Evolutionary conservation across 2,329 filamentous ascomycete species (phyloP).

Genomic region (Lasiodiplodia sp.): DNA sequence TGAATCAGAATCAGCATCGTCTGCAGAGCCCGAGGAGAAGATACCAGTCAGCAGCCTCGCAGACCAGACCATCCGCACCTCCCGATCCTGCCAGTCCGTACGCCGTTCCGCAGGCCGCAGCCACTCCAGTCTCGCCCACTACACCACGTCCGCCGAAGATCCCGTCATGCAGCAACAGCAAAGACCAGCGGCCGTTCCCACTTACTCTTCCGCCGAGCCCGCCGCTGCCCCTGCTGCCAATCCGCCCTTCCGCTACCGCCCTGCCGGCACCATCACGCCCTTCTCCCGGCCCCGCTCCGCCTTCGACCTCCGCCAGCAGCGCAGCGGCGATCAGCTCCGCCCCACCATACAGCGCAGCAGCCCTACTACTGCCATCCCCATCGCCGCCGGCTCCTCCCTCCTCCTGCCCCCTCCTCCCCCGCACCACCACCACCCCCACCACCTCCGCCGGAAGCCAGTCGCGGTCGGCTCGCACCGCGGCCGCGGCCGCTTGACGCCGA

Average conservation of each 20-base stretch:
- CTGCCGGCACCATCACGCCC: conserved; percentile 21
- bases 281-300: conserved; percentile 38
- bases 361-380: not conserved
- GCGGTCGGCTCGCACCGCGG: not conserved
- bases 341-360: not conserved
- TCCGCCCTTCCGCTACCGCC: conserved; percentile 13
- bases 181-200: not conserved
- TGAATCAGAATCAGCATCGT: not conserved
- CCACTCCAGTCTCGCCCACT: conserved; percentile 33
- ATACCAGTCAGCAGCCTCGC: conserved; percentile 12
- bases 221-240: not conserved
- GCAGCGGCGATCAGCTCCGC: conserved; percentile 20
- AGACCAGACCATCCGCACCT: not conserved
- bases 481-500: not conserved
- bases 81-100: conserved; percentile 5
- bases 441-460: conserved; percentile 31
- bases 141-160: conserved; percentile 33
- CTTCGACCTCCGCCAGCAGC: conserved; percentile 40
- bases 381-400: not conserved
- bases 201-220: not conserved
- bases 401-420: conserved; percentile 23
- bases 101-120: conserved; percentile 30
- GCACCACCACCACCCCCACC: conserved; percentile 31
- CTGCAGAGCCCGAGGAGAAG: conserved; percentile 10
- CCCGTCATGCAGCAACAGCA: not conserved